These are phyloP conservation scores for Usnea hakonensis DNA, from an alignment of 495 filamentous ascomycete genomes.

Conservation along the genomic window DNA sequence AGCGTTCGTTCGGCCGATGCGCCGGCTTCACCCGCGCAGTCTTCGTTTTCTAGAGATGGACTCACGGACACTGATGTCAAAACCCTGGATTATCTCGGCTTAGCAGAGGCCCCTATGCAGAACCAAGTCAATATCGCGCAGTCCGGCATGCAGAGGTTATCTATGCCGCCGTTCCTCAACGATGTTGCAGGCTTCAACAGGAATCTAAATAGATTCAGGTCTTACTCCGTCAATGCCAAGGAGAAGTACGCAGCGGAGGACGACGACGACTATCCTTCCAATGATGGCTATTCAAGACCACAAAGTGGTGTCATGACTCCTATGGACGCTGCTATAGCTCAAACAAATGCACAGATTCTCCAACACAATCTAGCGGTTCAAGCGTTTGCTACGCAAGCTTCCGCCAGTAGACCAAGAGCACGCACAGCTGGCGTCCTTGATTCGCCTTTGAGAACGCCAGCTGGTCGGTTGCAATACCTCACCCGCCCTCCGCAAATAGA, in stretches of 20 bases:
- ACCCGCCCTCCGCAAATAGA: slow-evolving; percentile 18
- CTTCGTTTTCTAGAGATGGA: slow-evolving; percentile 85
- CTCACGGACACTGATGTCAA: slow-evolving; percentile 80
- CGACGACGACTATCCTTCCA: slow-evolving; percentile 62
- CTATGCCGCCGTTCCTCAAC: slow-evolving; percentile 64
- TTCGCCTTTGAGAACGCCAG: slow-evolving; percentile 62
- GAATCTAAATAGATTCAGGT: slow-evolving; percentile 81
- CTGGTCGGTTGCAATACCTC: slow-evolving; percentile 54
- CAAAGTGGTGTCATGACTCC: slow-evolving; percentile 66
- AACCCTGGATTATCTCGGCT: slow-evolving; percentile 90
- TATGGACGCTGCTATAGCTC: slow-evolving; percentile 63
- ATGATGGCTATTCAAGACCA: slow-evolving; percentile 44
- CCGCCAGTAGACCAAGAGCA: slow-evolving; percentile 74
- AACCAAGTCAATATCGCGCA: slow-evolving; percentile 62
- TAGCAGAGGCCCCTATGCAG: slow-evolving; percentile 89
- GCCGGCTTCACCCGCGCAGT: slow-evolving; percentile 80
- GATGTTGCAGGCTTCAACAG: slow-evolving; percentile 67
- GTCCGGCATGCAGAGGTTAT: slow-evolving; percentile 48
- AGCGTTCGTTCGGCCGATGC: slow-evolving; percentile 86
- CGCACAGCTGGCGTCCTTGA: slow-evolving; percentile 87
- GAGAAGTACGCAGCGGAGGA: slow-evolving; percentile 94
- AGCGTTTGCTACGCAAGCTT: slow-evolving; percentile 77
- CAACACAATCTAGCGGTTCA: slow-evolving; percentile 92
- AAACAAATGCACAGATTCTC: slow-evolving; percentile 83
- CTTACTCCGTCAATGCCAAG: slow-evolving; percentile 97